Conservation (phyloP, 805 yeast genomes). For the Myxozyma udenii region DNA sequence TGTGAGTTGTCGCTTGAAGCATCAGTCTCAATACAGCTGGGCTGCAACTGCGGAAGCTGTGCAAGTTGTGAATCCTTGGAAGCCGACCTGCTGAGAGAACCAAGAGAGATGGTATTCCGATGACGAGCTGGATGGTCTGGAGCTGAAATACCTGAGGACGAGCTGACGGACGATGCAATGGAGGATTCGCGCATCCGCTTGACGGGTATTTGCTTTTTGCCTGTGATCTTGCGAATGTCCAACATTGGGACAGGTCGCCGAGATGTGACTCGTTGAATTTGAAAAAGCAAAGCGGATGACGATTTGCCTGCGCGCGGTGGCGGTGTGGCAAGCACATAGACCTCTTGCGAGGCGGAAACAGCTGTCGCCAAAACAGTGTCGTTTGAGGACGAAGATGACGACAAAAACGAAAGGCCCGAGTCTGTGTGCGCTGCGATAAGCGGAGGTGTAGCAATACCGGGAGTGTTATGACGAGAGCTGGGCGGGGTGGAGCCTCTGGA, state of each 20-base stretch:
- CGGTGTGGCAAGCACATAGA: constrained; percentile 16
- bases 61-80: too few relatives aligned
- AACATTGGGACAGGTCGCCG: constrained; percentile 9
- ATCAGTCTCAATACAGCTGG: too few relatives aligned
- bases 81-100: not conserved
- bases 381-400: too few relatives aligned
- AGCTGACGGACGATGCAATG: constrained; percentile 4
- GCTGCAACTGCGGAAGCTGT: too few relatives aligned
- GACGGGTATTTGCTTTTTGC: not conserved
- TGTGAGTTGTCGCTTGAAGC: constrained; percentile 6
- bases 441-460: too few relatives aligned
- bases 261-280: constrained; percentile 10
- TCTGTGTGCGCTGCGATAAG: too few relatives aligned
- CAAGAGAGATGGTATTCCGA: not conserved
- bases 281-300: constrained; percentile 8
- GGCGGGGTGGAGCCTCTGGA: too few relatives aligned
- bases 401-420: too few relatives aligned
- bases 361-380: not conserved
- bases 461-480: too few relatives aligned
- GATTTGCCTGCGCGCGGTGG: constrained; percentile 13
- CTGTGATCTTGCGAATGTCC: constrained; percentile 2
- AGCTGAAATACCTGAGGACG: too few relatives aligned
- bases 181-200: constrained; percentile 1
- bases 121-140: not conserved
- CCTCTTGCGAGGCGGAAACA: not conserved